Conservation (phyloP, 1,284 basidiomycete genomes). For the Porodaedalea pini region DNA sequence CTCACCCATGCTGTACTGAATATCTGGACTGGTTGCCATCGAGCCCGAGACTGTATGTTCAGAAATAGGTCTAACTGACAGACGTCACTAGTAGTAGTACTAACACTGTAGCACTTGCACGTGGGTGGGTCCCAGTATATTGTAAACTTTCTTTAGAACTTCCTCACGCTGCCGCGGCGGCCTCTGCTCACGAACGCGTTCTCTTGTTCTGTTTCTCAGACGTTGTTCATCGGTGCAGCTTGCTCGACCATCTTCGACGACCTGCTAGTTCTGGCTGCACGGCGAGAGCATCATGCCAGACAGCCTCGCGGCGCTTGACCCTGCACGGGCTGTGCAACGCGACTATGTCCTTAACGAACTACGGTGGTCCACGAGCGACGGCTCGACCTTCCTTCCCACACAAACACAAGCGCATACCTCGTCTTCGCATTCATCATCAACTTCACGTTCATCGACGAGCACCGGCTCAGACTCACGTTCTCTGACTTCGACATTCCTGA, state of each 20-base stretch:
- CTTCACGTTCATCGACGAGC: neutral
- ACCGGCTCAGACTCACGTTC: neutral
- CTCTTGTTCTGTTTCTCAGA: neutral
- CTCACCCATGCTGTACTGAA: neutral
- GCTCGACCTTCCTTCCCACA: conserved; percentile 10
- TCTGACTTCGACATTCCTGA: too few relatives aligned
- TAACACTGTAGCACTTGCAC: too few relatives aligned
- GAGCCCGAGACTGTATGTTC: neutral
- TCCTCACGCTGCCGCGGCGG: neutral
- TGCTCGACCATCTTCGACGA: neutral
- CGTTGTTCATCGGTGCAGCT: neutral
- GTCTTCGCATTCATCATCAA: neutral
- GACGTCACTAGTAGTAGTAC: too few relatives aligned
- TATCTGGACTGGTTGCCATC: neutral
- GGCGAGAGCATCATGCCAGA: neutral
- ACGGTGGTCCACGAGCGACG: conserved; percentile 12
- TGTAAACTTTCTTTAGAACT: neutral
- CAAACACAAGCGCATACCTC: neutral
- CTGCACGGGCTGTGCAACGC: neutral
- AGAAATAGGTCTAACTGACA: too few relatives aligned
- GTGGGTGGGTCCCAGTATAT: neutral
- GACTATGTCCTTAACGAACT: neutral
- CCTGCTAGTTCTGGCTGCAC: neutral
- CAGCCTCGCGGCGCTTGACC: conserved; percentile 8
- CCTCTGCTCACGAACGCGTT: too few relatives aligned